These are phyloP conservation scores for Fusarium denticulatum DNA, from an alignment of 2,329 filamentous ascomycete species.

Conservation along the genomic window DNA sequence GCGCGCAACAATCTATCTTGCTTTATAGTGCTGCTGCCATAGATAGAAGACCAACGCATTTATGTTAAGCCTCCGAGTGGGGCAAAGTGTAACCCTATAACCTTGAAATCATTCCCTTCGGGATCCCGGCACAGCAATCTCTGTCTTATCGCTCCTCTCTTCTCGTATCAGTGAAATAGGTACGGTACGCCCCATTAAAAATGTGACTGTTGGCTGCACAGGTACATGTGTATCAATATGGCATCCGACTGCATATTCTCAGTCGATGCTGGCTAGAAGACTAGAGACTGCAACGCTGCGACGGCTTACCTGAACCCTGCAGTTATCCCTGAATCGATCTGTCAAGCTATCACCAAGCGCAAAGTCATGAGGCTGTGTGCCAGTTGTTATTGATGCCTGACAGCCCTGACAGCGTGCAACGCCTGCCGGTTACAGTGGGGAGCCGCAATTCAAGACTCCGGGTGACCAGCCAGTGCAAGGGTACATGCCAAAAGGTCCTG, in stretches of 20 bases:
- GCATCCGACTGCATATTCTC: neutral
- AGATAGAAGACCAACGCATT: too few relatives aligned
- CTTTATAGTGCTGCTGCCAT: too few relatives aligned
- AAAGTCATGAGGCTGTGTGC: neutral
- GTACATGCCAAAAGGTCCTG: neutral
- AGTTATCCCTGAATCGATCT: neutral
- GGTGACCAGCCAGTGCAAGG: neutral
- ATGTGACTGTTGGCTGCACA: neutral
- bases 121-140: neutral
- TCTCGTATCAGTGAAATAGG: fast-evolving
- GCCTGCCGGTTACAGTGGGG: neutral
- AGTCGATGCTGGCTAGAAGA: neutral
- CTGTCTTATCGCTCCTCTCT: neutral
- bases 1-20: too few relatives aligned
- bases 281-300: neutral
- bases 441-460: neutral
- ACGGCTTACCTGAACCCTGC: neutral
- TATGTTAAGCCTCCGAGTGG: too few relatives aligned
- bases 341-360: neutral
- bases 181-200: neutral
- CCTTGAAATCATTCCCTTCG: too few relatives aligned
- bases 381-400: neutral
- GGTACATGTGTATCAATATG: neutral
- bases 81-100: too few relatives aligned
- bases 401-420: neutral